Evolutionary conservation across 2,329 filamentous ascomycete species (phyloP).

Genomic region (Neocucurbitaria cava): DNA sequence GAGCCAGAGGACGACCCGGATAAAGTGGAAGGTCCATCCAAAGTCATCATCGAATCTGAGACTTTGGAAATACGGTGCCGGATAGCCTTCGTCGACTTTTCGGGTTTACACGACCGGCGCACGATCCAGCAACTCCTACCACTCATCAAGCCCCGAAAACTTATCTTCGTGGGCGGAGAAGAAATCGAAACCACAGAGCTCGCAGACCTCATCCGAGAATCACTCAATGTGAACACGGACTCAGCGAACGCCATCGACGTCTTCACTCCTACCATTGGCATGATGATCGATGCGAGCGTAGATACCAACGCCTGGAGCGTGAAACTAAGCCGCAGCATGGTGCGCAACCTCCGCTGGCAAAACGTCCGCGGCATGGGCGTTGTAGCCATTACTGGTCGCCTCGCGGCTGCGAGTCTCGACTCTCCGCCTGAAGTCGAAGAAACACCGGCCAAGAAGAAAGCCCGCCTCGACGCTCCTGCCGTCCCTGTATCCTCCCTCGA

Average conservation of each 20-base stretch:
- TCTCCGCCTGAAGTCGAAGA: conserved; percentile 50
- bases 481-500: conserved; percentile 56
- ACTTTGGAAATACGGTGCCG: conserved; percentile 73
- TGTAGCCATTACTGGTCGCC: conserved; percentile 84
- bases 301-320: conserved; percentile 98
- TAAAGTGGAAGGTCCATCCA: conserved; percentile 72
- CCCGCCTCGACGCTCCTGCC: conserved; percentile 48
- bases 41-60: conserved; percentile 70
- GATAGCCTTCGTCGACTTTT: conserved; percentile 89
- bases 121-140: conserved; percentile 95
- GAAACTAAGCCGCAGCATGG: conserved; percentile 82
- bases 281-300: conserved; percentile 84
- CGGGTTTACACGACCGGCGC: conserved; percentile 89
- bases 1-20: conserved; percentile 61
- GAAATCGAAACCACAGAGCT: conserved; percentile 75
- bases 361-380: conserved; percentile 88
- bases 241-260: conserved; percentile 65
- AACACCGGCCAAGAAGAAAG: conserved; percentile 60
- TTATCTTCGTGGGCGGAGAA: conserved; percentile 88
- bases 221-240: conserved; percentile 60
- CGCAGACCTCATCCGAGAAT: conserved; percentile 78
- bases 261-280: conserved; percentile 79
- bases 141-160: conserved; percentile 89
- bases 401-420: conserved; percentile 59
- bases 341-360: conserved; percentile 92